Evolutionary conservation across 768 basidiomycete species (phyloP).

Genomic region (Leccinum uliginosum): DNA sequence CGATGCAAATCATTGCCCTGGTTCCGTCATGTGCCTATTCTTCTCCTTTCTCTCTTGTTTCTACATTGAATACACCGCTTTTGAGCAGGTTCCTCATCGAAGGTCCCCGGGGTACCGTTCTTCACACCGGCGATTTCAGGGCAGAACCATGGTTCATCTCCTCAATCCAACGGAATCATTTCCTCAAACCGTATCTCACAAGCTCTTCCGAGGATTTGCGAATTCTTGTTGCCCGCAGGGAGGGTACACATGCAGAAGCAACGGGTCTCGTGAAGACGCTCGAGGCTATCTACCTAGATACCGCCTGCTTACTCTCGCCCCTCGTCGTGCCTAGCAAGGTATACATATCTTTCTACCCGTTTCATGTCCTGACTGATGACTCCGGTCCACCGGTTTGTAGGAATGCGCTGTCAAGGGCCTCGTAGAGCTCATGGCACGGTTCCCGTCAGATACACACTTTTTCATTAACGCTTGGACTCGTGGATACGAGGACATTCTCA

Average conservation of each 20-base stretch:
- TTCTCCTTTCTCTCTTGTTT: not conserved
- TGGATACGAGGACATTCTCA: conserved; percentile 92
- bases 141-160: conserved; percentile 82
- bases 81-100: conserved; percentile 78
- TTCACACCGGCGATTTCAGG: conserved; percentile 93
- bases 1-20: conserved; percentile 95
- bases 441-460: conserved; percentile 65
- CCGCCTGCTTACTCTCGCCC: conserved; percentile 56
- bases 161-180: conserved; percentile 61
- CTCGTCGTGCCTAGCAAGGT: conserved; percentile 61
- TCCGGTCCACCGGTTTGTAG: conserved; percentile 39
- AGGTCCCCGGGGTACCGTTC: conserved; percentile 60
- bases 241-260: conserved; percentile 21
- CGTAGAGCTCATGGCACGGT: conserved; percentile 61
- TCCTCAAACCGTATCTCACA: conserved; percentile 67
- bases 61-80: not conserved
- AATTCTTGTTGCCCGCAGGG: conserved; percentile 24
- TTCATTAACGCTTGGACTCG: conserved; percentile 95
- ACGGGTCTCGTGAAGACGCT: conserved; percentile 42
- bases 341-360: not conserved
- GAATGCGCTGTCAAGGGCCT: conserved; percentile 62
- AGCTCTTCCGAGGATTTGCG: conserved; percentile 19
- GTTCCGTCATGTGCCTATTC: conserved; percentile 75
- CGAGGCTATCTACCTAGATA: conserved; percentile 82
- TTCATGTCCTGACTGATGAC: not conserved